These are phyloP conservation scores for Rhizoclosmatium sp. DNA, from an alignment of 192 early-diverging fungal species.

Conservation along the genomic window DNA sequence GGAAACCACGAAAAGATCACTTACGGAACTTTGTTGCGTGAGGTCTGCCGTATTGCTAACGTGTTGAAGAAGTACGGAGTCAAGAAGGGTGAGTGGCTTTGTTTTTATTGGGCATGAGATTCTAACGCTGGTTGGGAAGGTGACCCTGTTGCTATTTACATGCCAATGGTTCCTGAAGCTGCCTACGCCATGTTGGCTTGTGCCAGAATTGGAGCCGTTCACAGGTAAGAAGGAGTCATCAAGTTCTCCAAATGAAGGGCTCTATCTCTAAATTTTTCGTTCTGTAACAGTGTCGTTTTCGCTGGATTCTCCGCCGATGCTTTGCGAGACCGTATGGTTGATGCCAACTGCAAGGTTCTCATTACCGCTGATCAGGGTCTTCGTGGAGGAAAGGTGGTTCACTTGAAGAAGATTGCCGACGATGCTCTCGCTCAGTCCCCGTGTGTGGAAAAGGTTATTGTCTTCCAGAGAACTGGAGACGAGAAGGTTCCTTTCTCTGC, in stretches of 20 bases:
- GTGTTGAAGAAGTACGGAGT: constrained; percentile 83
- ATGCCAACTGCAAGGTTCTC: constrained; percentile 81
- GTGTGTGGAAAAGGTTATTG: constrained; percentile 79
- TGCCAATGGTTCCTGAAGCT: constrained; percentile 96
- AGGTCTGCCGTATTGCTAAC: constrained; percentile 88
- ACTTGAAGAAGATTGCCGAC: constrained; percentile 93
- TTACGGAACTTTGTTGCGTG: constrained; percentile 80
- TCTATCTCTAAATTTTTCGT: constrained; percentile 9
- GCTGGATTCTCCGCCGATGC: constrained; percentile 95
- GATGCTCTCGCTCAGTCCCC: constrained; percentile 83
- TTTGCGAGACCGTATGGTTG: constrained; percentile 89
- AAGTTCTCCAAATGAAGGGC: neutral
- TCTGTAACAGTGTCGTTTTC: constrained; percentile 81
- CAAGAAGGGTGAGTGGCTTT: constrained; percentile 59
- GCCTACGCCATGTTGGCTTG: constrained; percentile 93
- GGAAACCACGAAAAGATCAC: constrained; percentile 78
- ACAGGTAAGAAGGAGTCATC: constrained; percentile 53
- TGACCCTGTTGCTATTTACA: constrained; percentile 94
- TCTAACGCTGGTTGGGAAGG: constrained; percentile 49
- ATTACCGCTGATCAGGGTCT: constrained; percentile 95
- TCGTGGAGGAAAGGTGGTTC: constrained; percentile 88
- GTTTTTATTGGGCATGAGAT: neutral
- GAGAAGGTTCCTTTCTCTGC: constrained; percentile 74
- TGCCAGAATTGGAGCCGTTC: constrained; percentile 89
- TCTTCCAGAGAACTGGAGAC: constrained; percentile 89